Base-by-base conservation (phyloP, 1,139 yeast genomes). In the Nakaseomyces kungkrabaensis region DNA sequence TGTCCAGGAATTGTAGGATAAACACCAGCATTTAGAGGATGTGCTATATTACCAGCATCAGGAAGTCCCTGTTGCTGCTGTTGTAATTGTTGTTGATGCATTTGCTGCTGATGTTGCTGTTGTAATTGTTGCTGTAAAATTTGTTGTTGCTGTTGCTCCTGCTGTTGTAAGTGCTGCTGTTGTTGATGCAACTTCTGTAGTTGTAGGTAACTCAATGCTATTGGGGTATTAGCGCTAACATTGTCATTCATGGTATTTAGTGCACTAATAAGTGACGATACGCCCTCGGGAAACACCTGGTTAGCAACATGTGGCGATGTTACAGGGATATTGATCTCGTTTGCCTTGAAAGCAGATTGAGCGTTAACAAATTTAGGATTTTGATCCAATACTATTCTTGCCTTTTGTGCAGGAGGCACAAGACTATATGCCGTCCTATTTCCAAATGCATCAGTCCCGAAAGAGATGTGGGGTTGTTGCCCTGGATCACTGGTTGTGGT, bases 91-190 rank as follows among this genome's bases (percentile, higher is more conserved):
- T 46, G 43, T 22, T 9, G 11, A 11, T 31, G 32, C 33, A 43
- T 50, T n/a, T 37, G 44, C 29, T 50, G 45, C 5, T 46, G 43
- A 11, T 44, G 52, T 7, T 17, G 22, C 3, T 17, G 22, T 17
- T 46, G 49, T 26, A 42, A 40, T 11, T 44, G 47, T 29, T 44
- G 47, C 42, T 44, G 42, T n/a, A 29, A 9, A 11, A 25, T 17
- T 7, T 42, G 42, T 36, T 46, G 43, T 22, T 11, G 11, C 13
- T 31, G 32, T 37, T 45, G 51, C 7, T 37, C 42, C 29, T 50
- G 45, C 7, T 46, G 43, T 11, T 44, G 52, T 8, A 46, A 17
- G 29, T 43, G 46, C 29, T 48, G 50, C 26, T 43, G 49, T 26
- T 45, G 49, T 9, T 51, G 50, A n/a, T 43, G 46, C n/a, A 32